Conservation (phyloP, 2,329 filamentous ascomycete species). For the Fusarium transvaalense region DNA sequence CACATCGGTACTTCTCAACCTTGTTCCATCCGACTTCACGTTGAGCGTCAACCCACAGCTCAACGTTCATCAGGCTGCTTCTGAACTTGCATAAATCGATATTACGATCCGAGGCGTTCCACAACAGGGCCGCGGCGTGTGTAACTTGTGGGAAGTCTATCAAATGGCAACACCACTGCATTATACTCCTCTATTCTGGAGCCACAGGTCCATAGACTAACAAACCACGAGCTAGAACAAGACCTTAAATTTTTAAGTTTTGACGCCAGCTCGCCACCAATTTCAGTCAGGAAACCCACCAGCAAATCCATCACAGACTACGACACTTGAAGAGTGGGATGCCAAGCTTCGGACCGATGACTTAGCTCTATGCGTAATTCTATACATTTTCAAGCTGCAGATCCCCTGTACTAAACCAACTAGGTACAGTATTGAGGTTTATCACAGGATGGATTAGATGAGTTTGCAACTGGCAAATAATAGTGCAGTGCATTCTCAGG, state of each 20-base stretch:
- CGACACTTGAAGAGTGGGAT: conserved; percentile 15
- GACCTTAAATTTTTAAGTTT: conserved; percentile 38
- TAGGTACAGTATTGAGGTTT: conserved; percentile 1
- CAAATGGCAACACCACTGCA: conserved; percentile 30
- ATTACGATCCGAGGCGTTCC: conserved; percentile 17
- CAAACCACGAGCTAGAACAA: conserved; percentile 30
- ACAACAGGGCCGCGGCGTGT: conserved; percentile 15
- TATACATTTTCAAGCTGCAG: conserved; percentile 12
- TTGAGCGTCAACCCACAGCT: conserved; percentile 10
- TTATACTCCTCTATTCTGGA: conserved; percentile 18
- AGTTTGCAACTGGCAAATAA: not conserved
- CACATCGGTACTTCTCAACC: not conserved
- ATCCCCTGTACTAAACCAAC: conserved; percentile 13
- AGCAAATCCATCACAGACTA: conserved; percentile 17
- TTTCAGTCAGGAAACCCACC: conserved; percentile 26
- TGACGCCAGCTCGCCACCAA: conserved; percentile 42
- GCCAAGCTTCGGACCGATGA: conserved; percentile 44
- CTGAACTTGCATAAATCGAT: conserved; percentile 21
- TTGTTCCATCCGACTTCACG: not conserved
- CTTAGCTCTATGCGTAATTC: conserved; percentile 11
- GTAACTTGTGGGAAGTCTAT: conserved; percentile 16
- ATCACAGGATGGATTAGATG: conserved; percentile 21
- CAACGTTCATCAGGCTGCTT: conserved; percentile 21
- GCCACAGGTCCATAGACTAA: conserved; percentile 23
- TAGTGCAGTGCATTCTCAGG: not conserved